Conservation (phyloP, 148 eudicot species). For the Talinum fruticosum region DNA sequence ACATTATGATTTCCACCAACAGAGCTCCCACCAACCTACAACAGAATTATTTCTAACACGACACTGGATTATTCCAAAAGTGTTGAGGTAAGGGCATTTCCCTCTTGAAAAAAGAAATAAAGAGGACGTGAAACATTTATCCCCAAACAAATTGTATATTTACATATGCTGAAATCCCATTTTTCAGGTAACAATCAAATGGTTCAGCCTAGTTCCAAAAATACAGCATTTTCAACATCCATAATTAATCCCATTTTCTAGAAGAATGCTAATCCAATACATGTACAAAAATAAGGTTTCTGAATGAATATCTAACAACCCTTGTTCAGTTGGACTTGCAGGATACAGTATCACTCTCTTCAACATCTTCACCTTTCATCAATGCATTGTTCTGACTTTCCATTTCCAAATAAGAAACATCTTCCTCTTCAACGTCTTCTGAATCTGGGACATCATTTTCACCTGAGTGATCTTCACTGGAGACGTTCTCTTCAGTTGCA, state of each 20-base stretch:
- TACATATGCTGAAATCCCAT: background rate
- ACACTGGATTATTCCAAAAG: no score
- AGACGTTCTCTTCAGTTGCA: constrained; percentile 6
- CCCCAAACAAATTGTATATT: background rate
- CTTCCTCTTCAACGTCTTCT: constrained; percentile 34
- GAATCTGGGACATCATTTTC: constrained; percentile 18
- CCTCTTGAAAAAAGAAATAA: background rate
- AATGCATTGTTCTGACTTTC: constrained; percentile 30
- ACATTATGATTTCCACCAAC: no score
- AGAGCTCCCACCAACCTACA: background rate
- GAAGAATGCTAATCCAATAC: background rate
- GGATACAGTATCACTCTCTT: constrained; percentile 26
- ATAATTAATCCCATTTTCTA: no score
- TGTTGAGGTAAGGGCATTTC: background rate
- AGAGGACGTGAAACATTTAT: background rate
- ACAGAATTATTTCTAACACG: no score
- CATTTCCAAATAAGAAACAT: constrained; percentile 43
- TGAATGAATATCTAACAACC: constrained; percentile 3
- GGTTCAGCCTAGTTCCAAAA: background rate
- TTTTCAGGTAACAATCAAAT: background rate
- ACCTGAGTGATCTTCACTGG: constrained; percentile 20
- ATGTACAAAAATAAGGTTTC: constrained; percentile 21
- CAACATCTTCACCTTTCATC: constrained; percentile 24
- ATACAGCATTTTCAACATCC: background rate
- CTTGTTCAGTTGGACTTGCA: constrained; percentile 19